Evolutionary conservation across 805 yeast genomes (phyloP), one percentile per base, ranked within the genome.

Genomic region (Barnettozyma populi): DNA sequence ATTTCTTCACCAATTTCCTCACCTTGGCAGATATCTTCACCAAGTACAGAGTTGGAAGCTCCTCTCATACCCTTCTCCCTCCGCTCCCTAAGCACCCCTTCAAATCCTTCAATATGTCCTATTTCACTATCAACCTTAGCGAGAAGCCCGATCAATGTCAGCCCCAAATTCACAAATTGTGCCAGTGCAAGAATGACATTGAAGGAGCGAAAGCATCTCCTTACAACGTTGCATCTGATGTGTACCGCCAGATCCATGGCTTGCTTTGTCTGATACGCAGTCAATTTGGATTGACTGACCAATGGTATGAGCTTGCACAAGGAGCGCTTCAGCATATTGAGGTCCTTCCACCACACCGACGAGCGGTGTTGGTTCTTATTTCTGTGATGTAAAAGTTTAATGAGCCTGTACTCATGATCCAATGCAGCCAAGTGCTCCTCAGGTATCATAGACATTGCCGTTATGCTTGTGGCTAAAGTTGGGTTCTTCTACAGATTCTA

Each of bases 341-440:
- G 67, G 50, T 78, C 73, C 50, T 70, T 75, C 92, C 96, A 90
- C 96, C 97, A 90, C 8, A 60, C 58, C 27, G 87, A 75, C 7
- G 73, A 75, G 4, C 82, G 69, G 59, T 88, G 96, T 62, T 90
- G 97, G 62, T 87, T 87, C 45, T 74, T 71, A 64, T 82, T 84
- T 52, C 95, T 70, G 57, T 84, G 87, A 59, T 84, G 80, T 3
- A 87, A 53, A 36, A 88, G 64, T 53, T 79, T 84, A 4, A 88
- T 62, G 4, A 86, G 57, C 21, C 76, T 73, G 45, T 66, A 77
- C 64, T 90, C 96, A 41, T 63, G 69, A 35, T 55, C 54, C 3
- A 76, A 36, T 4, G 52, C 43, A 10, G 10, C n/a, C 10, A 49
- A 21, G 24, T 47, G 43, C 23, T 46, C 45, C 13, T n/a, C 24